A percentile compares a stretch with the other conserved stretches of the same genome.
These are phyloP conservation scores for Phaeoacremonium minimum DNA, from an alignment of 2,329 filamentous ascomycete genomes.

Conservation along the genomic window DNA sequence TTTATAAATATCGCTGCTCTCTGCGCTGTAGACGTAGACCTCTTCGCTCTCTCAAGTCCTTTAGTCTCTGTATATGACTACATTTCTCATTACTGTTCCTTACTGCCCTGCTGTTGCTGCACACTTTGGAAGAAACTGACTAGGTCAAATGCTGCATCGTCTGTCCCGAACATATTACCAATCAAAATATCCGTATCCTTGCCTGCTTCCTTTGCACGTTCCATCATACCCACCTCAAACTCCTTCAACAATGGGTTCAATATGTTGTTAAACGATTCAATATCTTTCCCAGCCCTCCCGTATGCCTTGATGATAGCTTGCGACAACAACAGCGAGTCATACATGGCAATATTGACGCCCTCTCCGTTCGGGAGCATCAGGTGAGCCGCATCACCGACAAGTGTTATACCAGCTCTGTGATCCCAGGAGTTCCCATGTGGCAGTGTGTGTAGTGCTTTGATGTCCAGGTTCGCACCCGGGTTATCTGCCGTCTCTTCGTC, in stretches of 20 bases:
- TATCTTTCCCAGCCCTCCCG: not conserved
- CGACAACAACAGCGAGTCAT: slow-evolving; percentile 3
- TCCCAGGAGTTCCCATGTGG: slow-evolving; percentile 36
- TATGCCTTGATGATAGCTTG: slow-evolving; percentile 3
- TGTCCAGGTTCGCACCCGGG: slow-evolving; percentile 7
- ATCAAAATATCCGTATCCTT: too few relatives aligned
- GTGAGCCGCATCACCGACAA: slow-evolving; percentile 52
- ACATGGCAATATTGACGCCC: slow-evolving; percentile 3
- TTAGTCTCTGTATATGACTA: too few relatives aligned
- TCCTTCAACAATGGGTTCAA: not conserved
- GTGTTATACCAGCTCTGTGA: slow-evolving; percentile 31
- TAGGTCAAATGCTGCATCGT: too few relatives aligned
- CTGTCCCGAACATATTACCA: too few relatives aligned
- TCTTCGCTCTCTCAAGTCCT: too few relatives aligned
- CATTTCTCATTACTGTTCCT: too few relatives aligned
- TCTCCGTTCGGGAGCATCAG: slow-evolving; percentile 26
- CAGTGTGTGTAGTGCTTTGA: slow-evolving; percentile 27
- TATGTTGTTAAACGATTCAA: slow-evolving; percentile 6
- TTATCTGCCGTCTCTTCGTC: slow-evolving; percentile 13
- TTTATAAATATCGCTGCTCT: too few relatives aligned
- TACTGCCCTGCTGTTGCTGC: too few relatives aligned
- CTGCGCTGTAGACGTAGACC: too few relatives aligned
- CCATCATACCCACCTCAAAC: not conserved
- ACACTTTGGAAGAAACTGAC: too few relatives aligned
- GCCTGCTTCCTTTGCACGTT: slow-evolving; percentile 1